These are phyloP conservation scores for Cornus florida DNA, from an alignment of 148 eudicot genomes.

Conservation along the genomic window DNA sequence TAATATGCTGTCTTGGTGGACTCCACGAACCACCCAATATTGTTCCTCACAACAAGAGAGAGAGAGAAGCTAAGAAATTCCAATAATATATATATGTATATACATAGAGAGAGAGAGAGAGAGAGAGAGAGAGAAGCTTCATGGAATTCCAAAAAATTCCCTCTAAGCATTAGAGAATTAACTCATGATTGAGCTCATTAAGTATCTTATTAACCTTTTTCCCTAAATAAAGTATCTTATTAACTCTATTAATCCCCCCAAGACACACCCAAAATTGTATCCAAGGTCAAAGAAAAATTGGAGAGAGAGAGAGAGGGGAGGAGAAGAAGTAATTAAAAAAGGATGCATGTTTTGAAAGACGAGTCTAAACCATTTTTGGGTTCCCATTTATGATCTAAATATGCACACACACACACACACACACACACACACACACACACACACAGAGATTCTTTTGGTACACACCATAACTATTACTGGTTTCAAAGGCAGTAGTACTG, in stretches of 20 bases:
- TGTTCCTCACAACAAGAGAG: not conserved
- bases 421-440: not conserved
- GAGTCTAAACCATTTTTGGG: not conserved
- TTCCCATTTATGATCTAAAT: not conserved
- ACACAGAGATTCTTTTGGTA: not conserved
- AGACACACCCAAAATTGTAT: too few species aligned
- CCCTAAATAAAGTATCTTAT: too few species aligned
- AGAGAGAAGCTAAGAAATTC: not conserved
- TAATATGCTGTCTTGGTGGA: not conserved
- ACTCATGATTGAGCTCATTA: not conserved
- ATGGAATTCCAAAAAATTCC: not conserved
- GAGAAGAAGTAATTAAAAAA: not conserved
- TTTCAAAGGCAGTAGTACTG: too few species aligned
- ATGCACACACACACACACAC: not conserved
- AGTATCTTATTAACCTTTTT: not conserved
- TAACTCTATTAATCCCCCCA: too few species aligned
- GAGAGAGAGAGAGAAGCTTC: slow-evolving; percentile 12
- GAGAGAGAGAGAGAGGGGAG: too few species aligned
- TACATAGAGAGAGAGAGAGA: not conserved
- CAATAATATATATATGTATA: too few species aligned
- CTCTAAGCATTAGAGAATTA: not conserved
- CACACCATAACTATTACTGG: not conserved
- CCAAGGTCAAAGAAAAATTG: too few species aligned
- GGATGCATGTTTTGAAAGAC: not conserved
- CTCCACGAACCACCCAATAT: not conserved